Evolutionary conservation across 2,329 filamentous ascomycete species (phyloP).

Genomic region (Diaporthe helianthi): DNA sequence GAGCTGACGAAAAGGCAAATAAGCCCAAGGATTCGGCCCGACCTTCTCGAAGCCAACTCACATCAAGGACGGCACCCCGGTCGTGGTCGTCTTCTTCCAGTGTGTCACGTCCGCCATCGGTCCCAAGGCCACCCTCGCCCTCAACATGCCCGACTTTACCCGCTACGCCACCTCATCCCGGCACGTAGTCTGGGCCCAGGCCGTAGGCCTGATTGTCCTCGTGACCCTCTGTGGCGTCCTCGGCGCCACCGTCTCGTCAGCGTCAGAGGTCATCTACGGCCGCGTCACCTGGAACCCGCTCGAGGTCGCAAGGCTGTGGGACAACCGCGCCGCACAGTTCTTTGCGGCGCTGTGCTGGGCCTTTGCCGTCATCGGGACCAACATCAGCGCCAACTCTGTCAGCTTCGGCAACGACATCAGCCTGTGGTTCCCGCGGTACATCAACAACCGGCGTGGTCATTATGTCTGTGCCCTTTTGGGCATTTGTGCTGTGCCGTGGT

Average conservation of each 20-base stretch:
- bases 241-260: slow-evolving; percentile 65
- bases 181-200: slow-evolving; percentile 49
- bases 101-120: slow-evolving; percentile 50
- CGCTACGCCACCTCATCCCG: slow-evolving; percentile 46
- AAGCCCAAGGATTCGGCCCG: slow-evolving; percentile 42
- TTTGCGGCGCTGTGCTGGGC: slow-evolving; percentile 60
- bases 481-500: slow-evolving; percentile 70
- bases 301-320: slow-evolving; percentile 54
- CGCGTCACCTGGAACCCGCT: slow-evolving; percentile 58
- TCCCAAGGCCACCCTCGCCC: slow-evolving; percentile 51
- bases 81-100: slow-evolving; percentile 12
- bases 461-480: slow-evolving; percentile 60
- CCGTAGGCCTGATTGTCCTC: slow-evolving; percentile 54
- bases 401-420: slow-evolving; percentile 63
- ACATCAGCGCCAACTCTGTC: slow-evolving; percentile 63
- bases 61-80: slow-evolving; percentile 47
- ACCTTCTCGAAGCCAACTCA: slow-evolving; percentile 46
- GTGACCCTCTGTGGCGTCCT: slow-evolving; percentile 57
- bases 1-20: not conserved
- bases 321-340: slow-evolving; percentile 50
- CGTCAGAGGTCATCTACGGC: slow-evolving; percentile 59
- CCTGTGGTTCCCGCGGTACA: slow-evolving; percentile 57
- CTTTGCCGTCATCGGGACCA: slow-evolving; percentile 62
- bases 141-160: slow-evolving; percentile 63
- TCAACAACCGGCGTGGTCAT: slow-evolving; percentile 64